Evolutionary conservation across 2,329 filamentous ascomycete genomes (phyloP).

Genomic region (Curvularia spicifera): DNA sequence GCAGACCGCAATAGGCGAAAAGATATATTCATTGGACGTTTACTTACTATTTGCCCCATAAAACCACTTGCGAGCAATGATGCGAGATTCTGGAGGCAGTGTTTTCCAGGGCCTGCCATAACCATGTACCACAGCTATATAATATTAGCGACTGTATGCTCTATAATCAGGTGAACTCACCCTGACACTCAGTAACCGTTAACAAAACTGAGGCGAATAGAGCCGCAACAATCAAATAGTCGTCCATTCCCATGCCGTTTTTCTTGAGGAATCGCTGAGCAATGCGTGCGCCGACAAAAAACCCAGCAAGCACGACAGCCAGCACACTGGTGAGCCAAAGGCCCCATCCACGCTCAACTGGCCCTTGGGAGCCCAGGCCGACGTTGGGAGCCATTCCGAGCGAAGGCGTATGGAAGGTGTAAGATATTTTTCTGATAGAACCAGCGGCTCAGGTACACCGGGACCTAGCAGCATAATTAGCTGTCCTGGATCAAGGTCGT

Average conservation of each 20-base stretch:
- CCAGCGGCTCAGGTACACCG: conserved; percentile 1
- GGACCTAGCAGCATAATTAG: conserved; percentile 10
- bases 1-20: not conserved
- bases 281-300: conserved; percentile 29
- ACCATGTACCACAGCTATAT: conserved; percentile 31
- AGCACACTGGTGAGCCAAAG: conserved; percentile 34
- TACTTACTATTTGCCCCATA: conserved; percentile 36
- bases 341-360: conserved; percentile 30
- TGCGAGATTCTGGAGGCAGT: conserved; percentile 19
- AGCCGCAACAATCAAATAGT: conserved; percentile 34
- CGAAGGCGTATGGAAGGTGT: not conserved
- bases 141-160: conserved; percentile 1
- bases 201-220: conserved; percentile 27
- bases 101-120: conserved; percentile 29
- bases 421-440: not conserved
- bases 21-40: not conserved
- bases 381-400: conserved; percentile 29
- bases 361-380: conserved; percentile 31
- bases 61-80: conserved; percentile 36
- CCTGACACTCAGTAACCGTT: conserved; percentile 34
- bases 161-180: conserved; percentile 11
- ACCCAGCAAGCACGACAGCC: conserved; percentile 24
- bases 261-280: conserved; percentile 25
- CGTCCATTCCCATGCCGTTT: conserved; percentile 29
- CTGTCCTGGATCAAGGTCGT: not conserved